Evolutionary conservation across 83 land plant species (phyloP).

Genomic region (Isoetes engelmannii): DNA sequence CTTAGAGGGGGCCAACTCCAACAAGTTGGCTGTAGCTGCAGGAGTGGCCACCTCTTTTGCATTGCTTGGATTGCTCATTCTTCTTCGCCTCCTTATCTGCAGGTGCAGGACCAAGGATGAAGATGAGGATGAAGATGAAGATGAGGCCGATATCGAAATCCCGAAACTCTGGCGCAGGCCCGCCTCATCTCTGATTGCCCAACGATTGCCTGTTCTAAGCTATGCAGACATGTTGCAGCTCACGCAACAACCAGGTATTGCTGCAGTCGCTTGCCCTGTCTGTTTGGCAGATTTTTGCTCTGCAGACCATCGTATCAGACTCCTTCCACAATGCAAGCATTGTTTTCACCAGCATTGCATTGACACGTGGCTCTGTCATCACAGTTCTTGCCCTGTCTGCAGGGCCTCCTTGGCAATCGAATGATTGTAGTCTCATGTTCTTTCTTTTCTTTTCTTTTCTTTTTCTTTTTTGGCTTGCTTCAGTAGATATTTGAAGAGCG

Average conservation of each 20-base stretch:
- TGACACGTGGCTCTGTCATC: neutral
- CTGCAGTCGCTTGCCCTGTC: neutral
- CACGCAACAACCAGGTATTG: neutral
- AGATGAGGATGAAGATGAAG: too few relatives aligned
- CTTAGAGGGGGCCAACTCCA: neutral
- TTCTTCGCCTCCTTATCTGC: neutral
- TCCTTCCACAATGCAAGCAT: neutral
- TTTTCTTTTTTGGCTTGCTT: neutral
- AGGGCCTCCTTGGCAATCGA: neutral
- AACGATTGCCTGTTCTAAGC: neutral
- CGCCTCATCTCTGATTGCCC: neutral
- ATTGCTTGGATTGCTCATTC: neutral
- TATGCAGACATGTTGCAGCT: neutral
- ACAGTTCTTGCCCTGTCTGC: constrained; percentile 5
- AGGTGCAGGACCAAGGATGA: neutral
- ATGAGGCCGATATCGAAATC: too few relatives aligned
- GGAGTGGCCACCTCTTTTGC: neutral
- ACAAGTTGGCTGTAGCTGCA: neutral
- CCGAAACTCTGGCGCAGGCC: neutral
- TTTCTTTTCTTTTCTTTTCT: neutral
- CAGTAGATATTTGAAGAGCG: neutral
- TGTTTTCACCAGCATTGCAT: constrained; percentile 3
- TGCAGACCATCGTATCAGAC: neutral
- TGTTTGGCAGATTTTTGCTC: neutral
- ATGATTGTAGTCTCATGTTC: neutral